Evolutionary conservation across 2,329 filamentous ascomycete species (phyloP), one percentile per base, ranked within the genome.

Genomic region (Fusarium nodosum): DNA sequence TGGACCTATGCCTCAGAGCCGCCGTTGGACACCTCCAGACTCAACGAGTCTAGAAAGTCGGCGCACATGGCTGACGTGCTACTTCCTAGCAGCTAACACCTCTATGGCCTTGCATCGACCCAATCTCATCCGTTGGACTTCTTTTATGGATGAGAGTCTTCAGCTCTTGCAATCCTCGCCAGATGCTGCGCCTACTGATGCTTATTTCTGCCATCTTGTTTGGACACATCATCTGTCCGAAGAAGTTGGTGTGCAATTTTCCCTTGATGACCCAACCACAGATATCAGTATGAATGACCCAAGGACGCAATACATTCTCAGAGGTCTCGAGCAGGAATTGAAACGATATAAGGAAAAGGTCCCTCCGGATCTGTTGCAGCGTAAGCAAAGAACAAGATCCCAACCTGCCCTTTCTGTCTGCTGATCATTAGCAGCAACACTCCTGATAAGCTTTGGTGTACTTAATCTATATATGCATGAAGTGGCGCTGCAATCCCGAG

Each of bases 381-480:
- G 90, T 91, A 80, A 79, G 88, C n/a, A 42, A 24, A 39, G n/a
- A 16, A 34, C n/a, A 42, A 10, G n/a, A 22, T 7, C 7, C 13
- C 13, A 12, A 56, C 18, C 10, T 4, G 12, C 7, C 20, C 20
- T 18, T 51, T 39, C 28, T 31, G 18, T 45, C 38, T 33, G 38
- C 72, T 76, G 38, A 75, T 59, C 24, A 20, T 36, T 30, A 63
- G 55, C 15, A 90, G 90, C 87, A n/a, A 84, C 87, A 0, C 81
- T 93, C 46, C 80, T 82, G 20, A 85, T 93, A 69, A 86, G 87
- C 64, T 89, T 92, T 69, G 83, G 90, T 67, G 85, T 91, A 3
- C 77, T 93, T 36, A 90, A 85, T 65, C 81, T 94, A 5, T 93
- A 92, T 75, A 89, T 94, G 82, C 90, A 94, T 76, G 92, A 94